Base-by-base conservation (phyloP, 176 grass and related monocot species). In the Eragrostis curvula region DNA sequence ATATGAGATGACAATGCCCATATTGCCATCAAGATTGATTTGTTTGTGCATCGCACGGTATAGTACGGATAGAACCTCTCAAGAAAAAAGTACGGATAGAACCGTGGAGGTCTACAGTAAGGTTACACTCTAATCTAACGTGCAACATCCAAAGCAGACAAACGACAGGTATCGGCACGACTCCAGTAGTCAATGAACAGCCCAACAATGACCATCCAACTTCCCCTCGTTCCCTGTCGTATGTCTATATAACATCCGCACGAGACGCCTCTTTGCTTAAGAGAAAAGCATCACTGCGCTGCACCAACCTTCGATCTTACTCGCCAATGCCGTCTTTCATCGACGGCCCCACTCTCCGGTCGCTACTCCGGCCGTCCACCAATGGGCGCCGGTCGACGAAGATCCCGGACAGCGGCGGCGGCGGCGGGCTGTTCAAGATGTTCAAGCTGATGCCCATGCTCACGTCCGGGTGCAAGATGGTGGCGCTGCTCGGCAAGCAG, bases 361-460 rank as follows among this genome's bases (percentile, higher is more conserved):
- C 90, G 36, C 83, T 98, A 58, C 83, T 94, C 73, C 84, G 88
- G 66, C 95, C 89, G 20, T 75, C 92, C 28, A 88, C 82, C 17
- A 89, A 83, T 12, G 80, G 82, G 14, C 90, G 95, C 17, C 95
- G 89, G 21, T 56, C 83, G 2, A 65, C 84, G 5, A 97, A 94
- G 85, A 48, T 72, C 10, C 51, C 82, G 0, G 68, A 82, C 73
- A 69, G 69, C 61, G 70, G 55, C 21, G 59, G 67, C 9, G 40
- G 51, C 24, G 18, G 89, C 5, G 78, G 92, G 3, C 77, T 98
- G 82, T 98, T 98, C 23, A 88, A 87, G 82, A 93, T 95, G 88
- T 98, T 95, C 85, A 98, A 98, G 88, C 88, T 98, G 30, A 81
- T 95, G 46, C 96, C 96, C 5, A 95, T 98, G 96, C 92, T 98